These are phyloP conservation scores for Parachaetomium inaequale DNA, from an alignment of 495 filamentous ascomycete species.

Conservation along the genomic window DNA sequence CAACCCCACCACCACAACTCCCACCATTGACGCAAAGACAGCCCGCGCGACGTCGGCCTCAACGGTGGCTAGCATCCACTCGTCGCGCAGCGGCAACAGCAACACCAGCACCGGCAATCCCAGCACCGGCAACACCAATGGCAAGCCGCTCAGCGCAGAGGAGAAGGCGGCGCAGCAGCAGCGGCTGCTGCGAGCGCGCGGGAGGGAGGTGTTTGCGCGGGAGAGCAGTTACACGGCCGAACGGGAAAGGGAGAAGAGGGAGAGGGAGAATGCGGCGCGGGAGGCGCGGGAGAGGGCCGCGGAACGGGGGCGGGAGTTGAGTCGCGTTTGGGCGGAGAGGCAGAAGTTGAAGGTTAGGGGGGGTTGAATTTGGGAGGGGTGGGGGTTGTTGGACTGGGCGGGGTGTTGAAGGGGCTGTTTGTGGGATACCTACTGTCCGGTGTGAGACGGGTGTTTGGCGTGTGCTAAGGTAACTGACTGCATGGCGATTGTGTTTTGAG, in stretches of 20 bases:
- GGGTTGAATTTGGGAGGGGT: slow-evolving; percentile 17
- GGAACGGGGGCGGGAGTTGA: slow-evolving; percentile 58
- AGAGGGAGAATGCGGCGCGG: slow-evolving; percentile 55
- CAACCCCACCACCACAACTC: neutral
- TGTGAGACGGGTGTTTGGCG: too few relatives aligned
- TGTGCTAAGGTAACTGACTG: too few relatives aligned
- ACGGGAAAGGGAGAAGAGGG: slow-evolving; percentile 50
- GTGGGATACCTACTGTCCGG: neutral
- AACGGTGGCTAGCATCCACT: slow-evolving; percentile 35
- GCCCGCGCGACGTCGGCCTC: slow-evolving; percentile 37
- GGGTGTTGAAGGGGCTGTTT: neutral
- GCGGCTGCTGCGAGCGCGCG: too few relatives aligned
- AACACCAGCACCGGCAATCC: too few relatives aligned
- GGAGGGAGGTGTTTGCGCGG: slow-evolving; percentile 59
- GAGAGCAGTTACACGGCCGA: slow-evolving; percentile 49
- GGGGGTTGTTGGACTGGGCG: neutral
- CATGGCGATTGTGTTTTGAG: neutral
- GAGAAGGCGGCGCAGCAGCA: slow-evolving; percentile 51
- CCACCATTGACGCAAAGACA: too few relatives aligned
- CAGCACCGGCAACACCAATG: too few relatives aligned
- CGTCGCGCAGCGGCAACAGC: neutral
- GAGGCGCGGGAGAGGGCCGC: slow-evolving; percentile 60
- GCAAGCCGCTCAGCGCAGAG: slow-evolving; percentile 45
- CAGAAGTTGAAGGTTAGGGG: slow-evolving; percentile 39
- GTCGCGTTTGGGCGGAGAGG: slow-evolving; percentile 68